These are phyloP conservation scores for Backusella luteola DNA, from an alignment of 192 early-diverging fungal species.

Conservation along the genomic window DNA sequence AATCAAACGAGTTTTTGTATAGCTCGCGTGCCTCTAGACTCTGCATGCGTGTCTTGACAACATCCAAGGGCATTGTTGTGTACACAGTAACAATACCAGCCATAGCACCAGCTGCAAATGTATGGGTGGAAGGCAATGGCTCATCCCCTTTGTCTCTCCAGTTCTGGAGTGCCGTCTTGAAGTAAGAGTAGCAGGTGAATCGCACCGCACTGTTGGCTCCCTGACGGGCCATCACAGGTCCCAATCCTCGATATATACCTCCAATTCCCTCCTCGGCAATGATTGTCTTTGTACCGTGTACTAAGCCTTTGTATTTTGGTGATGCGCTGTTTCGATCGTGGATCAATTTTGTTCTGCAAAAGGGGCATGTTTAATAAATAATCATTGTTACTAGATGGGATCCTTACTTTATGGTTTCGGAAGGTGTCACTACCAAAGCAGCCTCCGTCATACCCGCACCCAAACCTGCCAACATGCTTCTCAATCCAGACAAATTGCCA, in stretches of 20 bases:
- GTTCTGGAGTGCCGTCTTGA: constrained; percentile 54
- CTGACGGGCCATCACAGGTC: constrained; percentile 91
- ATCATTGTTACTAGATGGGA: background rate
- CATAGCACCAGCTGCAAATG: constrained; percentile 75
- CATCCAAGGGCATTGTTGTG: constrained; percentile 95
- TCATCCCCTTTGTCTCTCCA: constrained; percentile 28
- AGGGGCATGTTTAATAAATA: background rate
- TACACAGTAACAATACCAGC: constrained; percentile 95
- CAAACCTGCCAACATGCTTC: constrained; percentile 77
- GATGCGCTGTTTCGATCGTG: constrained; percentile 77
- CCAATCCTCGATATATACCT: constrained; percentile 89
- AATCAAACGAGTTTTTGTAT: constrained; percentile 75
- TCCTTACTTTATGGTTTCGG: constrained; percentile 90
- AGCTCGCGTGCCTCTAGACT: constrained; percentile 63
- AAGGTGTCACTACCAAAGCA: constrained; percentile 82
- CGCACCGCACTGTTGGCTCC: constrained; percentile 95
- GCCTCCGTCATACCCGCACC: constrained; percentile 91
- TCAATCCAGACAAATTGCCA: constrained; percentile 65
- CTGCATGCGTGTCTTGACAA: constrained; percentile 98
- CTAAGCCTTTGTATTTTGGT: constrained; percentile 76
- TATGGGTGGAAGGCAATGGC: constrained; percentile 53
- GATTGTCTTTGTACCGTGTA: constrained; percentile 68
- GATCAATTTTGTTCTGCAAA: constrained; percentile 83
- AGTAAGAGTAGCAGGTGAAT: constrained; percentile 79
- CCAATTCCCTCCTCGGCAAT: constrained; percentile 68